Evolutionary conservation across 1,284 basidiomycete genomes (phyloP), one percentile per base, ranked within the genome.

Genomic region (Peniophora sp.): DNA sequence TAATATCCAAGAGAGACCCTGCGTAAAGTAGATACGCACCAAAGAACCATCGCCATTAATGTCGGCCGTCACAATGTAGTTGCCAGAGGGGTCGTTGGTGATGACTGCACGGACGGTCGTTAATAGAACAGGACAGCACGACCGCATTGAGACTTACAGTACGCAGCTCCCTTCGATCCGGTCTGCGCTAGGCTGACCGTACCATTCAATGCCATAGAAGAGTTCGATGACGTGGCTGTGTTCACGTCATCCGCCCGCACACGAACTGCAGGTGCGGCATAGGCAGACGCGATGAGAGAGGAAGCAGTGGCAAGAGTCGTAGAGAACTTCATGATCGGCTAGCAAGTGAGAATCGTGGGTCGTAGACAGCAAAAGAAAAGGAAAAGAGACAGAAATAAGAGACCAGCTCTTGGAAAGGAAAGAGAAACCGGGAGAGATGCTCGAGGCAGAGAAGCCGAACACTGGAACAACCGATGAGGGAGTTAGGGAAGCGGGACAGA

Each of bases 41-140:
- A 69, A 51, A 50, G 58, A 56, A 10, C 67, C 67, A 50, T 63
- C 59, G 11, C 50, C 3, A 27, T 54, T 56, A 35, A 68, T 65
- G 20, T 63, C 58, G 12, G 61, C 62, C 16, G 66, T 54, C 24
- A 69, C 56, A 23, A 69, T 54, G 44, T 61, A 63, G 50, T 69
- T 69, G 24, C 65, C 66, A 17, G 51, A 51, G 1, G 63, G 56
- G 46, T 69, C 65, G 52, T 69, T 69, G 45, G 65, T 67, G 36
- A 69, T 66, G 52, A 69, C 68, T 69, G 47, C 23, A 24, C 9
- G 23, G n/a, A 45, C 24, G 38, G 24, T 20, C 14, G 9, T n/a
- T 9, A 9, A 20, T 16, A n/a, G 27, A 45, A 20, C 16, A 12
- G 3, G 10, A n/a, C 23, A 16, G 44, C 12, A 24, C n/a, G 20